Percentiles rank a stretch among this genome's conserved stretches.
Conservation (phyloP, 2,329 filamentous ascomycete genomes). For the Lasiodiplodia theobromae region DNA sequence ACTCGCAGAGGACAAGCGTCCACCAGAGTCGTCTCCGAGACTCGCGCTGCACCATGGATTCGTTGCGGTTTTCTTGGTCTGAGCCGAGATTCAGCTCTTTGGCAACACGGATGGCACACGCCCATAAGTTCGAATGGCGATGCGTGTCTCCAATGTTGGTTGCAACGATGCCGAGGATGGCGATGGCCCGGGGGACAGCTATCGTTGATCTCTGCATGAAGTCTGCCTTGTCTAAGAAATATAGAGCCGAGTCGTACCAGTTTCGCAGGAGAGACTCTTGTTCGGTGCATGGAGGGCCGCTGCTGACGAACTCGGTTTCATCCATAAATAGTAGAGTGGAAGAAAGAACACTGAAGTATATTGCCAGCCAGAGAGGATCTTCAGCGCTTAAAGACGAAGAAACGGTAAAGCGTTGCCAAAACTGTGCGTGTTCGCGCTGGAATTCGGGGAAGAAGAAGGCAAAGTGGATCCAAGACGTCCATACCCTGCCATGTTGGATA, state of each 20-base stretch:
- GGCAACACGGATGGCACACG: constrained; percentile 31
- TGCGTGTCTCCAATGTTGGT: constrained; percentile 32
- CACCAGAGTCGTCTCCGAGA: constrained; percentile 33
- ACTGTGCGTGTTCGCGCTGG: constrained; percentile 27
- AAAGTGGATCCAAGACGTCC: constrained; percentile 33
- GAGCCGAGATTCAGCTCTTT: constrained; percentile 32
- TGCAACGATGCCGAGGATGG: constrained; percentile 31
- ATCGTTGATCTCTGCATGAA: constrained; percentile 31
- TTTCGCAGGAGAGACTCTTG: constrained; percentile 28
- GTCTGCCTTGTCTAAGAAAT: constrained; percentile 31
- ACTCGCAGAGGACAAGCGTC: constrained; percentile 33
- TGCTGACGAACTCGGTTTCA: constrained; percentile 29
- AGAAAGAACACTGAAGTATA: constrained; percentile 32
- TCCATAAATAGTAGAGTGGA: constrained; percentile 32
- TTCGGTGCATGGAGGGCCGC: constrained; percentile 17
- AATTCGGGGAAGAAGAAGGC: constrained; percentile 33
- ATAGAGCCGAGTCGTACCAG: constrained; percentile 33
- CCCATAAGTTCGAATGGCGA: constrained; percentile 33
- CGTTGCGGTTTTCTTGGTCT: constrained; percentile 21
- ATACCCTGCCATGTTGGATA: constrained; percentile 29
- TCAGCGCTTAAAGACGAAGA: not conserved
- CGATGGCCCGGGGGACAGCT: constrained; percentile 28
- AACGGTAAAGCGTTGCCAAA: constrained; percentile 27
- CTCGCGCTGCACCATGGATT: constrained; percentile 30
- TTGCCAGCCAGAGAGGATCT: constrained; percentile 32